Base-by-base conservation (phyloP, 2,329 filamentous ascomycete species). In the Cytospora piceicola region DNA sequence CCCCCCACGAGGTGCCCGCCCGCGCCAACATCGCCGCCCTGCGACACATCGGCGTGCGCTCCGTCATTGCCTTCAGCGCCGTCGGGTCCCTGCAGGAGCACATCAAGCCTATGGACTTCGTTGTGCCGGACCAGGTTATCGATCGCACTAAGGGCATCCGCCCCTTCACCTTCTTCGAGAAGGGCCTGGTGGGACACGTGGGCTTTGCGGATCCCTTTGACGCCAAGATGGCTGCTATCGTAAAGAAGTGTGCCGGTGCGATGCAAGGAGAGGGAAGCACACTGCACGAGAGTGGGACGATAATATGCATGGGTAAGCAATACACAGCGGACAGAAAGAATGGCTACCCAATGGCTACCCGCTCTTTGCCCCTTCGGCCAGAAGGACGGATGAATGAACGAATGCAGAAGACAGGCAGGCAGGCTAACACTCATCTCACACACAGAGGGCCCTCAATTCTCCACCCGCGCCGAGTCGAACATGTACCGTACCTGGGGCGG, bases 1-100 rank as follows among this genome's bases (percentile, higher is more conserved):
- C 94, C 7, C 95, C 95, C 0, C 94, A 97, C 75, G 95, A 99
- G 80, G 91, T 99, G n/a, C 93, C 94, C 67, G 87, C 89, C 70
- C 92, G 92, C 69, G 95, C 95, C 79, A 99, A 98, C 82, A 96
- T 99, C 74, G 94, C 95, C n/a, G 95, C 95, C n/a, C 84, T 99
- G 69, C 90, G 95, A 70, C 89, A 87, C 73, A 84, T 99, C 68
- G 95, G 95, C 71, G 95, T 98, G 55, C 89, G 94, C 74, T 91
- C 88, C 76, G 87, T 98, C 76, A 92, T 99, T 75, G 93, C 94
- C 69, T 99, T 99, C 82, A 94, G 90, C 70, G 95, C 95, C 58
- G 95, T 99, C 65, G 95, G 95, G 69, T 94, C 90, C 73, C 82
- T 99, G 75, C 92, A 91, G 76, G 95, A 97, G 81, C 87, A 93